Evolutionary conservation across 768 basidiomycete genomes (phyloP).

Genomic region (Hypholoma sublateritium): DNA sequence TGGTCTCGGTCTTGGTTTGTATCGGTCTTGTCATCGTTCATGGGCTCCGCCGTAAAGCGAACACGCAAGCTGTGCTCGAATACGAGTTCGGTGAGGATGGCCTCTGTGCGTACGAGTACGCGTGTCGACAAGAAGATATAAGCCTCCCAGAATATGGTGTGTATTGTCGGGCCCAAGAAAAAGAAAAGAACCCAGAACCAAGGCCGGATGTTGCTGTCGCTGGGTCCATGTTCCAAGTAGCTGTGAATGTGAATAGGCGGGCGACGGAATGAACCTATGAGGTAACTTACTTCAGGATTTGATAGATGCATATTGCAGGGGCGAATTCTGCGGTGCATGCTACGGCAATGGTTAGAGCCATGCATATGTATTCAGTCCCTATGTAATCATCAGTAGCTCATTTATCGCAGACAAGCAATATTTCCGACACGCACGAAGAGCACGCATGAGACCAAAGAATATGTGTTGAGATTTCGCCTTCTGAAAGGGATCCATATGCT

Average conservation of each 20-base stretch:
- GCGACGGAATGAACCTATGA: constrained; percentile 15
- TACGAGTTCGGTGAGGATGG: constrained; percentile 38
- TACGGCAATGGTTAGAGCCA: neutral
- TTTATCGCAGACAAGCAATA: neutral
- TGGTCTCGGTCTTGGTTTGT: neutral
- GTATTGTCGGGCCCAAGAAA: constrained; percentile 45
- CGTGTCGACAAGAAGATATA: constrained; percentile 50
- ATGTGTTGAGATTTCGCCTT: constrained; percentile 42
- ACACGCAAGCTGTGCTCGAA: constrained; percentile 56
- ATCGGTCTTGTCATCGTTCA: neutral
- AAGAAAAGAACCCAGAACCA: constrained; percentile 48
- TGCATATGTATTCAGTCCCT: constrained; percentile 22
- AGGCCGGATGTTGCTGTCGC: constrained; percentile 40
- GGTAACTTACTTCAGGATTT: constrained; percentile 16
- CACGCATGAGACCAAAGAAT: constrained; percentile 42
- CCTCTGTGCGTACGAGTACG: constrained; percentile 41
- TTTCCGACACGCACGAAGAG: constrained; percentile 24
- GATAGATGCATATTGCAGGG: neutral
- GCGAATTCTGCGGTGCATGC: neutral
- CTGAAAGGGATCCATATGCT: constrained; percentile 39
- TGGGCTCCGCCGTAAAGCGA: constrained; percentile 48
- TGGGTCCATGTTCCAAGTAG: constrained; percentile 55
- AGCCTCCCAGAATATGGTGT: constrained; percentile 47
- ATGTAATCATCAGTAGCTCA: neutral
- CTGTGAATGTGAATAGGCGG: constrained; percentile 31